Evolutionary conservation across 179 eudicot species (phyloP), one percentile per base, ranked within the genome.

Genomic region (Silene noctiflora): DNA sequence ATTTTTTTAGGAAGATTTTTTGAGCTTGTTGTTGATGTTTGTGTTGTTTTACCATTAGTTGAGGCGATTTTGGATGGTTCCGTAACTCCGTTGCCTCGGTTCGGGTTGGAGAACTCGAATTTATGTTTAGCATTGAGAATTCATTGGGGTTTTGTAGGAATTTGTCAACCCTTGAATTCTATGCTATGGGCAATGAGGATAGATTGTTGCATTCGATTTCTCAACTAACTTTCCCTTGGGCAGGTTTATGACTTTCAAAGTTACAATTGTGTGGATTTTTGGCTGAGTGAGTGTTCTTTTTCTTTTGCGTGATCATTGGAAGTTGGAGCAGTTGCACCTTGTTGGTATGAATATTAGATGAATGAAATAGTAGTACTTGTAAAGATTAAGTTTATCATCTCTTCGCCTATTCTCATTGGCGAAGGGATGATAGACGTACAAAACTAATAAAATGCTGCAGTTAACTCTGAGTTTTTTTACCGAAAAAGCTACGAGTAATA

Each of bases 181-280:
- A 22, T 53, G 19, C 12, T 70, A 51, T 16, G 39, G 21, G 14
- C 22, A 7, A 8, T 70, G 33, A 22, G 35, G 73, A 70, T 4
- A 16, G 17, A 19, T 70, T 70, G 73, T 70, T 70, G 35, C 24
- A 33, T 46, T 3, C 59, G 11, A 48, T 69, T 69, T 56, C 73
- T 69, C 22, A 22, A 22, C 35, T 44, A 44, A 46, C 33, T 69
- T 35, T 1, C 42, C 42, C 42, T 35, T 35, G 9, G 7, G 42
- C 42, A 6, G 8, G 42, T 35, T 35, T 35, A 35, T 35, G 42
- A 9, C 42, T 35, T n/a, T n/a, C n/a, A n/a, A n/a, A n/a, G n/a
- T n/a, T 35, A 7, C 9, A 35, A 35, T 35, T 35, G 9, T 35
- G 8, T 35, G 42, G 24, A 17, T 58, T 31, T 8, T 69, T 69